Evolutionary conservation across 2,329 filamentous ascomycete genomes (phyloP), one percentile per base, ranked within the genome.

Genomic region (Trichoderma pleuroti): DNA sequence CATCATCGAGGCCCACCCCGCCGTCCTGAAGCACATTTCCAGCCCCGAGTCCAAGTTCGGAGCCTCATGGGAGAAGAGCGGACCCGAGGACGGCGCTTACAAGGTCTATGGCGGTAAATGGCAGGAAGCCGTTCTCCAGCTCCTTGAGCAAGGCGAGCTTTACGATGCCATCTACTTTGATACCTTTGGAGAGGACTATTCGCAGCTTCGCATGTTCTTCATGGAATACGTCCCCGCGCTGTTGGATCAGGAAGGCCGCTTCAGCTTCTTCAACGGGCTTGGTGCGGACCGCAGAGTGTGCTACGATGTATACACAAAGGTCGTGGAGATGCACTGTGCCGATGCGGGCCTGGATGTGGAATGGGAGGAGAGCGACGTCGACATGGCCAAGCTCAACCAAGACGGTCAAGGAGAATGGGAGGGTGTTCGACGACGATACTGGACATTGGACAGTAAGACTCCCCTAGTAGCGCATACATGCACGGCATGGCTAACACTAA

Each of bases 91-190:
- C 30, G 92, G 91, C 11, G 92, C 92, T 75, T 91, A 88, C 81
- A 88, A 91, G 75, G 87, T 97, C 28, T 89, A 93, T 78, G 77
- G 74, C 24, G 80, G 93, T 3, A 86, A 85, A 74, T 97, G 94
- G 94, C 94, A 97, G 80, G 92, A 96, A 71, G 82, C 96, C 0
- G 84, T 94, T 18, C 91, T 91, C 0, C 83, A 84, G 64, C 83
- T 97, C 9, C 82, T 95, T 1, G 87, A 88, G 71, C 82, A 88
- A 52, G 92, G 91, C 11, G 86, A 91, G 76, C 83, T 89, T 14
- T 94, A 95, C 77, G 93, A 97, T 78, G 93, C 91, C 32, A 93
- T 99, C 75, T 99, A 98, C 84, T 98, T 98, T 77, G 96, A 99
- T 78, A 99, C 96, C 0, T 98, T 98, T 80, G 96, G 94, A 8